A percentile compares a stretch with the other conserved stretches of the same genome.
Conservation (phyloP, 805 yeast species). For the Saccharomyces jurei region DNA sequence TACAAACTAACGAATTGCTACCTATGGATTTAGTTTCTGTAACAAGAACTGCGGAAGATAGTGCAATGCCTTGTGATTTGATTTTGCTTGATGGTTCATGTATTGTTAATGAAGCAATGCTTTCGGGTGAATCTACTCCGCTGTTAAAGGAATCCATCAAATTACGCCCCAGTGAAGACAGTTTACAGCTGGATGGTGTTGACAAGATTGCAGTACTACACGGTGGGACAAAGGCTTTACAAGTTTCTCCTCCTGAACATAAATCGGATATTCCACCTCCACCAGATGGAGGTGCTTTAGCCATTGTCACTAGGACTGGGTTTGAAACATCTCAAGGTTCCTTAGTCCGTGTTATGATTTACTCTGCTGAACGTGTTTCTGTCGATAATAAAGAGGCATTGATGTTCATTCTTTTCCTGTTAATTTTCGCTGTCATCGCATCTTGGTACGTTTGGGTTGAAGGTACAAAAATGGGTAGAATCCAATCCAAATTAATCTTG, state of each 20-base stretch:
- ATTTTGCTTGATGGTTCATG: constrained; percentile 81
- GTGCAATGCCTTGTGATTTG: constrained; percentile 91
- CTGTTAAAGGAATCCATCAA: constrained; percentile 84
- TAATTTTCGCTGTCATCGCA: constrained; percentile 88
- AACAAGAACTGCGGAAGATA: constrained; percentile 81
- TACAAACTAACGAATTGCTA: constrained; percentile 65
- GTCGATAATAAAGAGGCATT: constrained; percentile 94
- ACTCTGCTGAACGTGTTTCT: constrained; percentile 90
- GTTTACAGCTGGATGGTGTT: constrained; percentile 64
- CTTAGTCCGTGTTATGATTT: constrained; percentile 94
- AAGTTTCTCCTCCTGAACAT: constrained; percentile 66
- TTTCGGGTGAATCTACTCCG: constrained; percentile 97
- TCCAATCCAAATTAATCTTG: constrained; percentile 83
- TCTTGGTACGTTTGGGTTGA: constrained; percentile 98
- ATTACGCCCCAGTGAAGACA: constrained; percentile 67
- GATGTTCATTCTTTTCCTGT: constrained; percentile 80
- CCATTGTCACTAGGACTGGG: constrained; percentile 88
- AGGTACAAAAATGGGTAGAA: constrained; percentile 92
- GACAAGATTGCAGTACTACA: constrained; percentile 85
- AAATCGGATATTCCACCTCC: constrained; percentile 43
- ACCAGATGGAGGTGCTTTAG: constrained; percentile 90
- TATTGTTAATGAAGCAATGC: constrained; percentile 97
- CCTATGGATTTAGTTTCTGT: constrained; percentile 91
- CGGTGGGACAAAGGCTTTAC: constrained; percentile 95
- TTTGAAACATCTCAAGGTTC: constrained; percentile 98